Base-by-base conservation (phyloP, 2,329 filamentous ascomycete species). In the Trichophyton simii region DNA sequence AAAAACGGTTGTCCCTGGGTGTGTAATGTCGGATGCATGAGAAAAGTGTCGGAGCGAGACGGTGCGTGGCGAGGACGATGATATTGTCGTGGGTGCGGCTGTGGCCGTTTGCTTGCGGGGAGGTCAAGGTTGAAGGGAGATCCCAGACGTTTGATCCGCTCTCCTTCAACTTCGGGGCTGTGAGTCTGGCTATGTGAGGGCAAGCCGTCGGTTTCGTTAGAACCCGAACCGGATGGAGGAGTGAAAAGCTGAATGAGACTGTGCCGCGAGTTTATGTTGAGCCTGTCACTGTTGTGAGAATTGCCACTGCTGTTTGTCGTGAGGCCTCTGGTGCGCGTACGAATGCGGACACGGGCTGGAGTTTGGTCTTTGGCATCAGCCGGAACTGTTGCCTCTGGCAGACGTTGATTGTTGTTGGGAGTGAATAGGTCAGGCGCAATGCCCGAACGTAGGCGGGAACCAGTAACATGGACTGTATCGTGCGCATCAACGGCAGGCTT, bases 281-380 rank as follows among this genome's bases (percentile, higher is more conserved):
- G 50, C 50, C 34, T 54, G 15, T 34, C n/a, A 77, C 57, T 60
- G 63, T 20, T 44, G 41, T n/a, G 15, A 18, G 15, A n/a, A 18
- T 7, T n/a, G 41, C 41, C 8, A 44, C 82, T 78, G 59, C 83
- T 81, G 58, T 83, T 80, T 25, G 82, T 77, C 55, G 82, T 86
- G 67, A 83, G 84, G 60, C 83, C 83, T 50, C 84, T 81, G 66
- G 79, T 83, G 46, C 83, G 80, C 38, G 83, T 79, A 28, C 84
- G 81, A 9, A 84, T 78, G 34, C 82, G 79, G 61, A 81, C 79
- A 22, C n/a, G 57, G 25, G 31, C 38, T 15, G 42, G 22, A 31
- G 34, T 59, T 15, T 48, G 18, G 7, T 59, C 42, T 34, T 48
- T 48, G n/a, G 41, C 3, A 59, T 59, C 57, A 13, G 25, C 38